Evolutionary conservation across 805 yeast genomes (phyloP).

Genomic region (Phaffomyces thermotolerans): DNA sequence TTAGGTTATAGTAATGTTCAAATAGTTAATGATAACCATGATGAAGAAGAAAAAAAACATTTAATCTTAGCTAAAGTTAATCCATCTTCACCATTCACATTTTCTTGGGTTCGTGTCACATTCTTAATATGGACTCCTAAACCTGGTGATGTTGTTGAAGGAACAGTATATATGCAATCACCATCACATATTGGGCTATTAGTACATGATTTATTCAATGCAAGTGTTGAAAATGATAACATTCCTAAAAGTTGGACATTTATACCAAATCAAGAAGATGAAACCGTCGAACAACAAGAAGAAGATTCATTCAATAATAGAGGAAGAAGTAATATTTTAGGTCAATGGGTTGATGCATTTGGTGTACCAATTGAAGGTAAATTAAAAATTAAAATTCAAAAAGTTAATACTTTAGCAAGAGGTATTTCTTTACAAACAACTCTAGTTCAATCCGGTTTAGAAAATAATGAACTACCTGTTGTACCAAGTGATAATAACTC

Average conservation of each 20-base stretch:
- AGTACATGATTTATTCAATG: constrained; percentile 90
- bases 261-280: constrained; percentile 72
- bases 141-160: constrained; percentile 81
- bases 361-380: constrained; percentile 79
- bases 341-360: constrained; percentile 79
- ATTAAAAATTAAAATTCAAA: constrained; percentile 64
- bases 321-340: constrained; percentile 34
- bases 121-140: constrained; percentile 86
- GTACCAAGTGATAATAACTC: constrained; percentile 21
- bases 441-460: constrained; percentile 35
- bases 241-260: constrained; percentile 88
- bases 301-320: constrained; percentile 7
- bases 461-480: constrained; percentile 48
- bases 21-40: constrained; percentile 31
- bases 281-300: constrained; percentile 23
- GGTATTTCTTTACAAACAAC: constrained; percentile 89
- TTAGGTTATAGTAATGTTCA: constrained; percentile 67
- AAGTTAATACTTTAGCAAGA: constrained; percentile 69
- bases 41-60: constrained; percentile 29
- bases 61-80: constrained; percentile 53
- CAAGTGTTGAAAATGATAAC: constrained; percentile 75
- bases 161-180: constrained; percentile 84
- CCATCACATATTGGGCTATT: constrained; percentile 91
- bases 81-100: constrained; percentile 79
- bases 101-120: constrained; percentile 79